These are phyloP conservation scores for Pseudozyma sp. DNA, from an alignment of 1,284 basidiomycete species.

Conservation along the genomic window DNA sequence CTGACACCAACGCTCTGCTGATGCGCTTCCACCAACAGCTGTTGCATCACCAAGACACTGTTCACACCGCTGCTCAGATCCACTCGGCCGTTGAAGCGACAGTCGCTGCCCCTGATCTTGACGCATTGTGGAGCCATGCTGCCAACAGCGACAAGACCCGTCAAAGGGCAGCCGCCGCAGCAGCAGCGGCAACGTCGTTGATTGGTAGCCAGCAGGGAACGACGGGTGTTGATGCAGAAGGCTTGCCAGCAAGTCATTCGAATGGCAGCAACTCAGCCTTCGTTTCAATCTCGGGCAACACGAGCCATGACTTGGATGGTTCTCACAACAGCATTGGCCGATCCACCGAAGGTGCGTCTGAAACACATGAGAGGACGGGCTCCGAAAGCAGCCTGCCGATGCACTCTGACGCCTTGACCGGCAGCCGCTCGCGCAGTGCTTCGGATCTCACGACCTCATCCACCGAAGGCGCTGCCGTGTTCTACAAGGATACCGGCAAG, in stretches of 20 bases:
- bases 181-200: slow-evolving; percentile 1
- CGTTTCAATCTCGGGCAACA: slow-evolving; percentile 23
- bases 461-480: slow-evolving; percentile 12
- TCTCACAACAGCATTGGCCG: neutral
- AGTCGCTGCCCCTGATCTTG: slow-evolving; percentile 46
- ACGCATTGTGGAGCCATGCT: slow-evolving; percentile 59
- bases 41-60: slow-evolving; percentile 47
- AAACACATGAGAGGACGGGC: slow-evolving; percentile 28
- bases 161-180: slow-evolving; percentile 9
- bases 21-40: slow-evolving; percentile 48
- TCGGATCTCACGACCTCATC: slow-evolving; percentile 45
- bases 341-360: slow-evolving; percentile 4
- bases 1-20: slow-evolving; percentile 53
- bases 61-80: slow-evolving; percentile 51
- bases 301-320: slow-evolving; percentile 35
- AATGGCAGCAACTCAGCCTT: slow-evolving; percentile 18
- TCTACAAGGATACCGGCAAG: slow-evolving; percentile 9
- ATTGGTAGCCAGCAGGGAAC: neutral
- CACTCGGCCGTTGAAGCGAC: slow-evolving; percentile 46
- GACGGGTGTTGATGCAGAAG: slow-evolving; percentile 4
- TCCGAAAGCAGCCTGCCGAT: slow-evolving; percentile 37
- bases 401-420: slow-evolving; percentile 15
- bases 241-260: slow-evolving; percentile 20
- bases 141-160: slow-evolving; percentile 52
- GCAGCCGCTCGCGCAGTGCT: slow-evolving; percentile 39